A percentile compares a stretch with the other conserved stretches of the same genome.
phyloP scores from a whole-genome alignment of 2,329 filamentous ascomycete genomes.

The Gaeumannomyces tritici region DNA sequence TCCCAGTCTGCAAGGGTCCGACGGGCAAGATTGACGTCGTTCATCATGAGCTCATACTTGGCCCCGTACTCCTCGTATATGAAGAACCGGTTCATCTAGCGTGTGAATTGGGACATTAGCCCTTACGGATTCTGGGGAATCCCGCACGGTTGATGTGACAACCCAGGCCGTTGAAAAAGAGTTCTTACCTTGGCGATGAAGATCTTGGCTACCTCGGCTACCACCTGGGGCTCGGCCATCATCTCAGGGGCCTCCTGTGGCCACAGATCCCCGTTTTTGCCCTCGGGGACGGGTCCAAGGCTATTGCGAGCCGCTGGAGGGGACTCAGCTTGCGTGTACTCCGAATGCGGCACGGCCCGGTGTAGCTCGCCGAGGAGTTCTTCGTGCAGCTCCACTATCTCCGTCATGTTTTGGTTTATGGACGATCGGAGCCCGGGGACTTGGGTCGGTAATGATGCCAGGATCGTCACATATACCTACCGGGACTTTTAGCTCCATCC shows the following conservation, averaged over 20 bases:
- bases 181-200: constrained; percentile 47
- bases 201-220: constrained; percentile 49
- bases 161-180: too few relatives aligned
- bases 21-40: constrained; percentile 62
- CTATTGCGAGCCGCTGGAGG: constrained; percentile 22
- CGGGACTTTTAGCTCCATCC: constrained; percentile 3
- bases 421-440: constrained; percentile 56
- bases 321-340: constrained; percentile 40
- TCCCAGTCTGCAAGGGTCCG: constrained; percentile 65
- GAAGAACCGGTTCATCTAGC: constrained; percentile 70
- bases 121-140: too few relatives aligned
- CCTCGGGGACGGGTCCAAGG: constrained; percentile 34
- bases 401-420: constrained; percentile 69
- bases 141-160: too few relatives aligned
- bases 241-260: constrained; percentile 38
- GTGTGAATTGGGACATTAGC: constrained; percentile 1
- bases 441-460: constrained; percentile 60
- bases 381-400: constrained; percentile 77
- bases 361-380: constrained; percentile 69
- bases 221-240: constrained; percentile 48
- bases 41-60: constrained; percentile 78
- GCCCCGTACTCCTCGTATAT: constrained; percentile 87
- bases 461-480: constrained; percentile 65
- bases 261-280: constrained; percentile 27
- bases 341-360: constrained; percentile 57